Evolutionary conservation across 192 early-diverging fungal species (phyloP).

Genomic region (Backusella circina): DNA sequence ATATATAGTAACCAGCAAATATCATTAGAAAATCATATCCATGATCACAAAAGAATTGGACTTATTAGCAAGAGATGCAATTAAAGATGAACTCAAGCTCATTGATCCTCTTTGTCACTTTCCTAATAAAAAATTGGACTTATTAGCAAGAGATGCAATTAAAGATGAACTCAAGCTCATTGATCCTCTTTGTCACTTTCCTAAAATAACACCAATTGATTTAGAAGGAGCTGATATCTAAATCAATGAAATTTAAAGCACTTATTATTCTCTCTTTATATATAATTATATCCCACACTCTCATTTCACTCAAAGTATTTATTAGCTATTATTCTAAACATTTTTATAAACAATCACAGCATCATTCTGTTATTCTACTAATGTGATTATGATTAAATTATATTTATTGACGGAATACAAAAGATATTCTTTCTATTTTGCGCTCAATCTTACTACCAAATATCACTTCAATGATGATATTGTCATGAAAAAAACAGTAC

Average conservation of each 20-base stretch:
- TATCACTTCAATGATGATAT: too few species aligned
- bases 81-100: constrained; percentile 54
- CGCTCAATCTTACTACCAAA: too few species aligned
- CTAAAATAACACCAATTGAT: constrained; percentile 32
- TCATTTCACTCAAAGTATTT: not conserved
- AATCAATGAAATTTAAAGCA: not conserved
- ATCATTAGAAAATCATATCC: constrained; percentile 51
- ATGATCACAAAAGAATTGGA: constrained; percentile 66
- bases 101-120: constrained; percentile 50
- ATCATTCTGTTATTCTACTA: not conserved
- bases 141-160: constrained; percentile 55
- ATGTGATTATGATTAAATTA: too few species aligned
- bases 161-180: constrained; percentile 56
- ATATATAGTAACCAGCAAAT: not conserved
- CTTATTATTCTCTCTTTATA: not conserved
- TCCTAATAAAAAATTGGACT: constrained; percentile 58
- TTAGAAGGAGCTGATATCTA: constrained; percentile 18
- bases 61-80: constrained; percentile 51
- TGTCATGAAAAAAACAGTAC: too few species aligned
- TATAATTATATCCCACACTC: not conserved
- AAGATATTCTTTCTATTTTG: too few species aligned
- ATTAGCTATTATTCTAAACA: not conserved
- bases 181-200: constrained; percentile 45
- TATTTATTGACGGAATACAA: too few species aligned
- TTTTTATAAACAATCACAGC: not conserved